Conservation (phyloP, 257 asterid species). For the Solanum acaule region DNA sequence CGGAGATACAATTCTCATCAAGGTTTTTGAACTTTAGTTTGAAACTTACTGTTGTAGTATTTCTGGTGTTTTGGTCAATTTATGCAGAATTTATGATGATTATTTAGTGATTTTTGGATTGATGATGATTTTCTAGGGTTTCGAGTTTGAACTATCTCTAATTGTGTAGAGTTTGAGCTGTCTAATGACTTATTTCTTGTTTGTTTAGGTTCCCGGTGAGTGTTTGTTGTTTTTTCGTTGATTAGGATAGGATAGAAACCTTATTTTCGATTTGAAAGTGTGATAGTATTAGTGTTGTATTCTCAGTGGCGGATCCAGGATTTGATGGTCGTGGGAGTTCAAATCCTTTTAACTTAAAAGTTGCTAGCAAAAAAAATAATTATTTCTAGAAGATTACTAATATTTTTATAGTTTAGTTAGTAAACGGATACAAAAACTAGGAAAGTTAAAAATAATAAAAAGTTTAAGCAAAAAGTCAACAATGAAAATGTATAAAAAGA, state of each 20-base stretch:
- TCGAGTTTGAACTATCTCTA: not conserved
- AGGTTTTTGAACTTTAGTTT: slow-evolving; percentile 25
- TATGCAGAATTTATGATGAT: not conserved
- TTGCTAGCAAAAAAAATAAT: not conserved
- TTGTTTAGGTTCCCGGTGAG: not conserved
- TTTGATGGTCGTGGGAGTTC: not conserved
- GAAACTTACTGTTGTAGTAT: not conserved
- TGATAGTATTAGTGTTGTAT: not conserved
- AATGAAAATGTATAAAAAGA: not conserved
- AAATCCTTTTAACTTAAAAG: not conserved
- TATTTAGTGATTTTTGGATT: not conserved
- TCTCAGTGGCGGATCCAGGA: not conserved
- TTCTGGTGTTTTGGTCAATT: not conserved
- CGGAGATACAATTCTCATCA: slow-evolving; percentile 67
- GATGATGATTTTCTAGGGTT: not conserved
- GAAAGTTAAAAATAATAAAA: not conserved
- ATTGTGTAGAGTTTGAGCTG: not conserved
- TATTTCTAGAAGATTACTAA: not conserved
- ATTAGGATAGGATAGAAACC: not conserved
- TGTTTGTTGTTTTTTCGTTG: not conserved
- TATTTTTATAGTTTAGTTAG: not conserved
- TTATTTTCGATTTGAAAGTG: not conserved
- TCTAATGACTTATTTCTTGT: not conserved
- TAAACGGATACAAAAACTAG: too few species aligned
- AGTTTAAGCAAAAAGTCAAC: not conserved